These are phyloP conservation scores for Purshia tridentata DNA, from an alignment of 306 rosid genomes.

Conservation along the genomic window DNA sequence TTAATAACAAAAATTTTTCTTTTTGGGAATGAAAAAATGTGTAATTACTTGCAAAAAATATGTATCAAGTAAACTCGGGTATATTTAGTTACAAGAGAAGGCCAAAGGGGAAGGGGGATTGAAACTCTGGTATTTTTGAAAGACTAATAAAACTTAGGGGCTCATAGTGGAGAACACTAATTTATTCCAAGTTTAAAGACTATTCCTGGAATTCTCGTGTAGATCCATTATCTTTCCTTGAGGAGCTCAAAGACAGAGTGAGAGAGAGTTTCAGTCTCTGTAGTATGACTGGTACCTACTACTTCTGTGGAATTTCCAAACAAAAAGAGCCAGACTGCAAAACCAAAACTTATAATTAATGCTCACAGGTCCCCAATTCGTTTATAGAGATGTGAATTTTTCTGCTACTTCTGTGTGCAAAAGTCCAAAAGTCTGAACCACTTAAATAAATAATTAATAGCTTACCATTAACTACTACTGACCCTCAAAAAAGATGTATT, in stretches of 20 bases:
- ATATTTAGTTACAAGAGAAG: too few species aligned
- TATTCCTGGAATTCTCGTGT: background rate
- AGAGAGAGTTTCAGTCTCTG: background rate
- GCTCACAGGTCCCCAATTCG: background rate
- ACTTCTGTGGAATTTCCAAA: background rate
- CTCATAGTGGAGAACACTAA: too few species aligned
- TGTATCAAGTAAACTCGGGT: too few species aligned
- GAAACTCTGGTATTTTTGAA: too few species aligned
- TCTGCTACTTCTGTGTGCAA: background rate
- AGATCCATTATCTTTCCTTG: background rate
- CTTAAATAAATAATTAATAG: slow-evolving; percentile 1
- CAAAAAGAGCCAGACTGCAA: background rate
- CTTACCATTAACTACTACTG: slow-evolving; percentile 1
- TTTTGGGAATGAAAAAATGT: too few species aligned
- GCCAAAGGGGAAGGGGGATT: too few species aligned
- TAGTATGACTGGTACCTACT: background rate
- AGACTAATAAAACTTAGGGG: too few species aligned
- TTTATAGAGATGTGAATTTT: background rate
- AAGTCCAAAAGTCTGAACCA: slow-evolving; percentile 2
- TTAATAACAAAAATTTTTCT: too few species aligned
- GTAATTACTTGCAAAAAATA: too few species aligned
- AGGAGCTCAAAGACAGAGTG: background rate
- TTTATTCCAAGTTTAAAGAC: background rate
- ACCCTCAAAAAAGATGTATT: slow-evolving; percentile 2
- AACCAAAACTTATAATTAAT: slow-evolving; percentile 1